Percentiles rank a stretch among this genome's conserved stretches.
These are phyloP conservation scores for Trypethelium eluteriae DNA, from an alignment of 495 filamentous ascomycete species.

Conservation along the genomic window DNA sequence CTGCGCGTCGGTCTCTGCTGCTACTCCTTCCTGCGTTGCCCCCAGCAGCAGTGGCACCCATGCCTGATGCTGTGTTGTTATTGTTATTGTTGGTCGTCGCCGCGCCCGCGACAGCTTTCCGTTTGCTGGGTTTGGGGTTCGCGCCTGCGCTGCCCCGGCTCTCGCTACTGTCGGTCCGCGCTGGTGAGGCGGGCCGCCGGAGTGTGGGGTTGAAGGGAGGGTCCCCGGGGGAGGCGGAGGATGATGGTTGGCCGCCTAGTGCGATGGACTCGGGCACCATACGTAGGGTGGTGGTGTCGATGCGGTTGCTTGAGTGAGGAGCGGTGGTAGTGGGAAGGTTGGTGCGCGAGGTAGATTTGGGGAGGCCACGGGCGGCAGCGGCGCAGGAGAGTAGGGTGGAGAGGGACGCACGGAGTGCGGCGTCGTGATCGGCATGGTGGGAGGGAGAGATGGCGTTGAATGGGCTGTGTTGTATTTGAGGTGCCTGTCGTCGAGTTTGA, in stretches of 20 bases:
- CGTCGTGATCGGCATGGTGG: conserved; percentile 75
- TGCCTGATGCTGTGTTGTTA: conserved; percentile 15
- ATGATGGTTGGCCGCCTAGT: conserved; percentile 42
- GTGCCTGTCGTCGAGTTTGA: conserved; percentile 32
- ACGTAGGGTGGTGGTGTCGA: conserved; percentile 50
- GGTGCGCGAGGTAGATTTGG: conserved; percentile 48
- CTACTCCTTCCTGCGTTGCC: not conserved
- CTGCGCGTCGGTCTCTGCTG: conserved; percentile 25
- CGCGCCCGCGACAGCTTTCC: conserved; percentile 23
- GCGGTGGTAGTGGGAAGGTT: conserved; percentile 30
- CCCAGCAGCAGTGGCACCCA: not conserved
- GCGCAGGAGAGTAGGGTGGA: conserved; percentile 92
- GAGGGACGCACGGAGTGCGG: conserved; percentile 80
- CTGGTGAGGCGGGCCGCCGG: conserved; percentile 24
- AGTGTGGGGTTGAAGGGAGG: conserved; percentile 19
- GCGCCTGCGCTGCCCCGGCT: conserved; percentile 21
- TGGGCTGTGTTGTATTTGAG: conserved; percentile 37
- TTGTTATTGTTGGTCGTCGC: not conserved
- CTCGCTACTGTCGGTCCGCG: conserved; percentile 19
- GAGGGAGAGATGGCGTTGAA: conserved; percentile 64
- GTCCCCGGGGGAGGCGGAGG: conserved; percentile 14
- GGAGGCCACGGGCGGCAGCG: conserved; percentile 73
- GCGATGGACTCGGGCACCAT: conserved; percentile 72
- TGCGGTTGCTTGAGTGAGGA: conserved; percentile 28
- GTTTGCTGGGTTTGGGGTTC: conserved; percentile 27